Base-by-base conservation (phyloP, 2,329 filamentous ascomycete genomes). In the Cytospora leucostoma region DNA sequence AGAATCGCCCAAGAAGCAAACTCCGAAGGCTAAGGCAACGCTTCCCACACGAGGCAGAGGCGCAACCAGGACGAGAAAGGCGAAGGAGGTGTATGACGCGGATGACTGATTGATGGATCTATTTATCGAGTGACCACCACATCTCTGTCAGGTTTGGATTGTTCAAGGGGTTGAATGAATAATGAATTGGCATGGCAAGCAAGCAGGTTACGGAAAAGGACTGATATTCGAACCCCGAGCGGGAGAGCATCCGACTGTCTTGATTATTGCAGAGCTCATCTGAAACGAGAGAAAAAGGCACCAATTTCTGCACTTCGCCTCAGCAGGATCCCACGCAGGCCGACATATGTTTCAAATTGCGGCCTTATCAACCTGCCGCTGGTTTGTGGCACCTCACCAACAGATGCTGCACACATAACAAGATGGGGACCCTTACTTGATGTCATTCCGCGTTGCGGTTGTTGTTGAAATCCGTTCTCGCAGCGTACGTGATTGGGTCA, bases 1-100 rank as follows among this genome's bases (percentile, higher is more conserved):
- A 5, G 56, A 64, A 17, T 37, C 63, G 19, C 44, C 64, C 7
- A 64, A 61, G 37, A 67, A 57, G 56, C 52, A 59, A 47, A 56
- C 62, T 10, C 40, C 62, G 6, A 67, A 67, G 57, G 56, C 55
- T 40, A 67, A 67, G 44, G 38, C 61, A 17, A 40, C 64, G 5
- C 50, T 66, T 2, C 64, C 64, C 2, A 66, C 64, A 3, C 50
- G 61, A 7, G 59, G 64, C 34, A 61, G 55, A n/a, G 56, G 56
- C 0, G 32, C 58, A 17, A 49, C 38, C 32, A 61, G 61, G 50
- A 60, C 62, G 50, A 65, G 58, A 34, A 60, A 58, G 56, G 65
- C 63, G 5, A 66, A 66, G 59, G 51, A 63, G 35, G 57, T 63
- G 15, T 66, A 61, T 37, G 63, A 56, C 5, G 53, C 40, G 53